Evolutionary conservation across 192 early-diverging fungal species (phyloP), one percentile per base, ranked within the genome.

Genomic region (Diversispora epigaea): DNA sequence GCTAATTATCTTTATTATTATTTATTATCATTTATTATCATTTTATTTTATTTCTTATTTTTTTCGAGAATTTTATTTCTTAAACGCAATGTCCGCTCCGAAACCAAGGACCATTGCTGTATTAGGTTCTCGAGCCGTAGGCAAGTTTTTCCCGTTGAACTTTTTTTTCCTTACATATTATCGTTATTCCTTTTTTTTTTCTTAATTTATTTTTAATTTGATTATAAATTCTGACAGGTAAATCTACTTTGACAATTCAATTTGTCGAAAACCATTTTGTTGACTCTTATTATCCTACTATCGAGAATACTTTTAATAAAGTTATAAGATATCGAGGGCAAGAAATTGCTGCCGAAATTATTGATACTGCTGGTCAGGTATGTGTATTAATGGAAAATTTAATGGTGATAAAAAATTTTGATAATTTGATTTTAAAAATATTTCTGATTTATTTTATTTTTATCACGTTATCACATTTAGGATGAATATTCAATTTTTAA

Each of bases 341-440:
- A 78, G 95, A 97, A 79, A 96, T 95, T 71, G 88, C 87, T 46
- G 86, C 91, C 44, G 94, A 93, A 71, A 97, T 98, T 61, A 92
- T 95, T 75, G 97, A 99, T 79, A 98, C 97, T 9, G 94, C 97
- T 8, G 97, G 97, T 66, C 95, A 97, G 87, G 89, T 89, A 90
- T 41, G 40, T 22, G 9, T n/a, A 39, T 63, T 44, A 32, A 1
- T 32, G 25, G 25, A 32, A 32, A 32, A 32, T 32, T 32, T 32
- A 32, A 32, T n/a, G n/a, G 2, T 32, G 25, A 32, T 32, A 32
- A 32, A 1, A 32, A 32, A 32, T 1, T 32, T 32, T 32, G 25
- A 32, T 32, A 32, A 32, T 32, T 32, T 32, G 25, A 32, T n/a
- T 15, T 68, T 32, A 61, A 11, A 21, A 7, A 21, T 40, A 12